These are phyloP conservation scores for Phytophthora pinifolia DNA, from an alignment of 352 stramenopile genomes.

Conservation along the genomic window DNA sequence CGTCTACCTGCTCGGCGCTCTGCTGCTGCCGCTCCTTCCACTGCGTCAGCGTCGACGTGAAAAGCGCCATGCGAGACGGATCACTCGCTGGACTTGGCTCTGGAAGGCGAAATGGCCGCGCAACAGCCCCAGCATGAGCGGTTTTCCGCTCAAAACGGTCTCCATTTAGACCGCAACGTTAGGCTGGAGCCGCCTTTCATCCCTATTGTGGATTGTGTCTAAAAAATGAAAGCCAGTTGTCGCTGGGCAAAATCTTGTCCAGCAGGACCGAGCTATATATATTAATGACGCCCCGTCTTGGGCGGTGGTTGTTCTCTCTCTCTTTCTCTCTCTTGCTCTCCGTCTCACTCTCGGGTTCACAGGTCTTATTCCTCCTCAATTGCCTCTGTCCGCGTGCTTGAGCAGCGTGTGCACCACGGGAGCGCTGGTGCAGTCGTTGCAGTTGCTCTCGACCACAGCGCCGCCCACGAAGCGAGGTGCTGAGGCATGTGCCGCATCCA, in stretches of 20 bases:
- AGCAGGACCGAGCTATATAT: slow-evolving; percentile 16
- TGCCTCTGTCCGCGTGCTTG: slow-evolving; percentile 14
- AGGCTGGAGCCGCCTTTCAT: not conserved
- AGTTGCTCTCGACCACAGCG: slow-evolving; percentile 21
- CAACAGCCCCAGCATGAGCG: slow-evolving; percentile 2
- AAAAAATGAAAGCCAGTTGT: too few species aligned
- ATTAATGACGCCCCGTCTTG: slow-evolving; percentile 15
- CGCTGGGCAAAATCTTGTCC: too few species aligned
- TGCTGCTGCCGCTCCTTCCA: slow-evolving; percentile 75
- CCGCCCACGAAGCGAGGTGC: slow-evolving; percentile 18
- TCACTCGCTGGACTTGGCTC: not conserved
- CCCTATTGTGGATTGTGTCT: too few species aligned
- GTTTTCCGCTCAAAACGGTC: slow-evolving; percentile 7
- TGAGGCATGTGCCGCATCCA: slow-evolving; percentile 15
- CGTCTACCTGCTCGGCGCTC: slow-evolving; percentile 59
- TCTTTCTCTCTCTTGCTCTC: too few species aligned
- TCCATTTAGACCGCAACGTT: too few species aligned
- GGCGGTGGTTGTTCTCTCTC: too few species aligned
- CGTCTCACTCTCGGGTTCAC: too few species aligned
- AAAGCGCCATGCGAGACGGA: slow-evolving; percentile 22
- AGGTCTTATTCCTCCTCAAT: too few species aligned
- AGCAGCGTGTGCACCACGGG: slow-evolving; percentile 23
- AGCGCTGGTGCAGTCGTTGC: slow-evolving; percentile 12
- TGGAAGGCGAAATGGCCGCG: slow-evolving; percentile 17
- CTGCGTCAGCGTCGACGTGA: slow-evolving; percentile 58